Conservation (phyloP, 257 asterid species). For the Solanum tarapatanum region DNA sequence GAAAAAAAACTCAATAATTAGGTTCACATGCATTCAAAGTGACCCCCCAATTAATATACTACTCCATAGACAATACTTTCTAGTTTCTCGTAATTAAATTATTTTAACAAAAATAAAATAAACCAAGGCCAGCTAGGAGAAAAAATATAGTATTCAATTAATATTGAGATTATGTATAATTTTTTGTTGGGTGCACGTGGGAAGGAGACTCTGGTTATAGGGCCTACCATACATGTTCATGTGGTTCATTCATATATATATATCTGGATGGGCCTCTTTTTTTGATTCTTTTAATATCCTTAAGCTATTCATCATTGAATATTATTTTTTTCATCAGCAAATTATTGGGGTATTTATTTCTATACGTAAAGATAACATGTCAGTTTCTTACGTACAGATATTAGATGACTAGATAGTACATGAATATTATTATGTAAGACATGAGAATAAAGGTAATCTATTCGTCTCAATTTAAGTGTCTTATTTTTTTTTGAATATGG, state of each 20-base stretch:
- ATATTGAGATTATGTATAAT: constrained; percentile 3
- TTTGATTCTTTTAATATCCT: constrained; percentile 5
- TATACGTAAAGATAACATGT: constrained; percentile 4
- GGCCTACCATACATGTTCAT: constrained; percentile 19
- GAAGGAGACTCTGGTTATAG: constrained; percentile 15
- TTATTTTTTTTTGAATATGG: no score
- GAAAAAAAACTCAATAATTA: constrained; percentile 34
- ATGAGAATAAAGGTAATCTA: not conserved
- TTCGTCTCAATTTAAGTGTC: no score
- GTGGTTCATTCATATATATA: constrained; percentile 8
- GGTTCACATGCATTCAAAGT: constrained; percentile 40
- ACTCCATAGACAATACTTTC: not conserved
- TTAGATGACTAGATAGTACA: not conserved
- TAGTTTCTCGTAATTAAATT: not conserved
- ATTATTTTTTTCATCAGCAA: not conserved
- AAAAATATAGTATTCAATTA: not conserved
- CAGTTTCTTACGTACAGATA: constrained; percentile 5
- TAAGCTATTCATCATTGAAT: constrained; percentile 6
- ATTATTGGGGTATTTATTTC: constrained; percentile 1
- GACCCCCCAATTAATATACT: constrained; percentile 5
- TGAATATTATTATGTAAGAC: not conserved
- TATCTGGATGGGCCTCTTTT: constrained; percentile 1
- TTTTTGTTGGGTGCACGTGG: constrained; percentile 27
- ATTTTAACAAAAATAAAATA: not conserved
- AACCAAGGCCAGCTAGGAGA: not conserved